Evolutionary conservation across 2,329 filamentous ascomycete genomes (phyloP).

Genomic region (Chaetoscypha palmicola): DNA sequence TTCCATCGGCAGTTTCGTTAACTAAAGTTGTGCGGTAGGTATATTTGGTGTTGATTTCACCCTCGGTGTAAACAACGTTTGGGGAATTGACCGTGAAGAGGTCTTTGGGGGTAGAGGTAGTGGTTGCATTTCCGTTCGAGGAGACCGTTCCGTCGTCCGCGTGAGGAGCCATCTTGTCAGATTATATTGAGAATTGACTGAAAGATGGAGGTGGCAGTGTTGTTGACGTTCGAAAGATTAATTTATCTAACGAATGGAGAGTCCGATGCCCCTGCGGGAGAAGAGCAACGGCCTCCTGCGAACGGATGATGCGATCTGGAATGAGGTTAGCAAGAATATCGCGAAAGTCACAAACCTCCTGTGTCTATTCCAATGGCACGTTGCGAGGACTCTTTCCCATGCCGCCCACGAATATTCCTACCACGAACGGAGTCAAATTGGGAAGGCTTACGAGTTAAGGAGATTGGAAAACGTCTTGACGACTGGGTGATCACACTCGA

Average conservation of each 20-base stretch:
- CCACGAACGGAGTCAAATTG: background rate
- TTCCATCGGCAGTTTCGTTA: conserved; percentile 59
- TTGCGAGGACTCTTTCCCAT: background rate
- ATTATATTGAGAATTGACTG: conserved; percentile 8
- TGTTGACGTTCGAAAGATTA: conserved; percentile 26
- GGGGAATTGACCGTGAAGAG: conserved; percentile 86
- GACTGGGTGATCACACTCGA: conserved; percentile 39
- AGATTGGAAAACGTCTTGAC: conserved; percentile 99
- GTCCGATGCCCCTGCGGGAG: conserved; percentile 76
- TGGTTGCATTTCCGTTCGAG: conserved; percentile 57
- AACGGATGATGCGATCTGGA: conserved; percentile 86
- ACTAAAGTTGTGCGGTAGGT: conserved; percentile 92
- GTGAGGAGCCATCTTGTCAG: conserved; percentile 80
- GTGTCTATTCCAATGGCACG: background rate
- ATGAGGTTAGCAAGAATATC: conserved; percentile 11
- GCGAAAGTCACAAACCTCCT: conserved; percentile 6
- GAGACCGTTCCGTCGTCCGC: conserved; percentile 55
- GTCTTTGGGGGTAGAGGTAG: conserved; percentile 42
- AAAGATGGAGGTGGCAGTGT: conserved; percentile 15
- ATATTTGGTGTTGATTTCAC: conserved; percentile 88
- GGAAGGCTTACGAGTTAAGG: conserved; percentile 74
- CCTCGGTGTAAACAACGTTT: conserved; percentile 84
- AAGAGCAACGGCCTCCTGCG: conserved; percentile 92
- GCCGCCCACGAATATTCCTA: background rate
- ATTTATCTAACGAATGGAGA: conserved; percentile 52